phyloP scores from a whole-genome alignment of 495 filamentous ascomycete species.

The Hypoxylon perforatum region DNA sequence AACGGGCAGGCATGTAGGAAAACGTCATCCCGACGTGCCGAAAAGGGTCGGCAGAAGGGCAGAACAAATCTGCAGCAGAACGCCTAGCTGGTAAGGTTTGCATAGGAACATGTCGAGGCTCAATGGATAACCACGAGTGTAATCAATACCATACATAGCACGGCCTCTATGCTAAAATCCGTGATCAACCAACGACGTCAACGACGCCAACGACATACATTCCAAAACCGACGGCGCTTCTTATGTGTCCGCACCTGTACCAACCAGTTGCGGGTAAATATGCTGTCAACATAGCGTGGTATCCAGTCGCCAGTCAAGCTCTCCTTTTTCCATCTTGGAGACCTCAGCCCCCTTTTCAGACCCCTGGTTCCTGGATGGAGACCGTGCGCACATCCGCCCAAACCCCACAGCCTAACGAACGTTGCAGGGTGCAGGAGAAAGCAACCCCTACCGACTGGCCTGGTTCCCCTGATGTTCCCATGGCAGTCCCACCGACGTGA shows the following conservation, averaged over 20 bases:
- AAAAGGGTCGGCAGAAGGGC: too few species aligned
- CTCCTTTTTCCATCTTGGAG: constrained; percentile 1
- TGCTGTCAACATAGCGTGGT: too few species aligned
- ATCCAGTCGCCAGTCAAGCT: neutral
- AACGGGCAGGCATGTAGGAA: constrained; percentile 9
- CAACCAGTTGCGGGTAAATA: too few species aligned
- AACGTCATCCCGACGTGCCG: constrained; percentile 37
- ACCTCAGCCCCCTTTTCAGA: constrained; percentile 22
- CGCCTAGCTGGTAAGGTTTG: too few species aligned
- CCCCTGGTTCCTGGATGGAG: constrained; percentile 18
- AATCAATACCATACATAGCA: constrained; percentile 9
- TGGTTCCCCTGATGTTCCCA: constrained; percentile 19
- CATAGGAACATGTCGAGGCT: too few species aligned
- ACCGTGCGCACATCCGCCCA: constrained; percentile 26
- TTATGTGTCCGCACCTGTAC: too few species aligned
- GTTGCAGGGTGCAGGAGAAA: constrained; percentile 18
- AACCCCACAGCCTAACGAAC: constrained; percentile 35
- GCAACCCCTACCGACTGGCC: constrained; percentile 20
- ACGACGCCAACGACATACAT: too few species aligned
- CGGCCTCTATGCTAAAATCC: neutral
- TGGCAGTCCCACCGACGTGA: too few species aligned
- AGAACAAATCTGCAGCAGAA: too few species aligned
- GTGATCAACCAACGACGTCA: too few species aligned
- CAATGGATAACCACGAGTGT: too few species aligned
- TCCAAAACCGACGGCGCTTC: too few species aligned